These are phyloP conservation scores for Bruguiera hainesii DNA, from an alignment of 441 rosid species.

Conservation along the genomic window DNA sequence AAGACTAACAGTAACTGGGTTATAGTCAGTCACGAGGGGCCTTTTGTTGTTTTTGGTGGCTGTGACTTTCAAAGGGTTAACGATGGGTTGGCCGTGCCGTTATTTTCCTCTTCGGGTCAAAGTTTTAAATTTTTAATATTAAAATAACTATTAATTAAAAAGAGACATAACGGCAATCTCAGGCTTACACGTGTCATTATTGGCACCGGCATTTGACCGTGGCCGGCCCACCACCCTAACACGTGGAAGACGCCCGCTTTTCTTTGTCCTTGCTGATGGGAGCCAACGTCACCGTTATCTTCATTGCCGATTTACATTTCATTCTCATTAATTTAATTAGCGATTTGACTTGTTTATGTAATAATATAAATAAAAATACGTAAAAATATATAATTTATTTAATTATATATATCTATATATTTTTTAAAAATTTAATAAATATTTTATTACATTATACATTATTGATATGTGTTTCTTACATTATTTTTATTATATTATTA, in stretches of 20 bases:
- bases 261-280: conserved; percentile 22
- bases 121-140: conserved; percentile 34
- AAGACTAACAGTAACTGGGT: conserved; percentile 26
- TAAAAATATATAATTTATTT: no score
- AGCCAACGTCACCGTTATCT: conserved; percentile 24
- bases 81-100: not conserved
- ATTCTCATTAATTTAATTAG: no score
- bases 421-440: no score
- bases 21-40: conserved; percentile 15
- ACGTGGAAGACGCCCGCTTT: conserved; percentile 45
- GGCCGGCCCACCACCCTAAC: conserved; percentile 48
- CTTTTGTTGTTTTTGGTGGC: not conserved
- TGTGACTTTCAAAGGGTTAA: not conserved
- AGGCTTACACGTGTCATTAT: conserved; percentile 49
- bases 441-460: no score
- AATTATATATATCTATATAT: no score
- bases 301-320: no score
- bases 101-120: conserved; percentile 32
- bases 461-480: no score
- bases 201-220: conserved; percentile 89
- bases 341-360: no score
- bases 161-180: conserved; percentile 12
- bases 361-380: no score
- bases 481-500: no score
- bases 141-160: not conserved